These are phyloP conservation scores for Canavalia gladiata DNA, from an alignment of 306 rosid species.

Conservation along the genomic window DNA sequence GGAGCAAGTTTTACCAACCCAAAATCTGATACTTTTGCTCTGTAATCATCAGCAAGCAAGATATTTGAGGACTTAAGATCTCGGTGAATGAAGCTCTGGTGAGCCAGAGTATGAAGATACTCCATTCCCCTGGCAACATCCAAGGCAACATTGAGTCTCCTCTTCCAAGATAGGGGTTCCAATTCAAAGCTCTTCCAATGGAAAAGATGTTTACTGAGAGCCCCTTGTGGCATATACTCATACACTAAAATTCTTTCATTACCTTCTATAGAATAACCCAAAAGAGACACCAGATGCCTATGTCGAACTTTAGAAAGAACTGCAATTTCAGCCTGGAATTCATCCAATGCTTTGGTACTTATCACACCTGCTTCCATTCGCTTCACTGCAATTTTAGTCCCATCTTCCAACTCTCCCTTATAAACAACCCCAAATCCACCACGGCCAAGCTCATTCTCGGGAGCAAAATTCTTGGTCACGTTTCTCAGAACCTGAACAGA, in stretches of 20 bases:
- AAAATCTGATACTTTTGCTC: conserved; percentile 93
- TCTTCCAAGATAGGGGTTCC: conserved; percentile 98
- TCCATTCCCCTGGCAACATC: conserved; percentile 99
- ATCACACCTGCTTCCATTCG: conserved; percentile 91
- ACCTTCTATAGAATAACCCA: conserved; percentile 84
- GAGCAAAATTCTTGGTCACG: conserved; percentile 87
- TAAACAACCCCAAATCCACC: conserved; percentile 99
- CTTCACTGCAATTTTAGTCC: conserved; percentile 92
- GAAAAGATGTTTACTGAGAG: conserved; percentile 95
- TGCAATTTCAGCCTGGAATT: conserved; percentile 94
- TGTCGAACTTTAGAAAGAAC: conserved; percentile 97
- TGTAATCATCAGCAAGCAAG: conserved; percentile 87
- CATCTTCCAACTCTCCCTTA: conserved; percentile 95
- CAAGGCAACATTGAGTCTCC: conserved; percentile 92
- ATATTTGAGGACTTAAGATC: conserved; percentile 97
- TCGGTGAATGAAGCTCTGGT: conserved; percentile 97
- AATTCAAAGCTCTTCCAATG: conserved; percentile 78
- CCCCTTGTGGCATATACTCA: conserved; percentile 98
- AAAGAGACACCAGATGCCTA: conserved; percentile 92
- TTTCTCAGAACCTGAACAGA: conserved; percentile 90
- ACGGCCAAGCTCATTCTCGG: conserved; percentile 96
- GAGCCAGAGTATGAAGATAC: conserved; percentile 92
- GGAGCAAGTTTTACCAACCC: conserved; percentile 99
- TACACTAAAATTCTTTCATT: conserved; percentile 90
- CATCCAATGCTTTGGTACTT: conserved; percentile 87